Evolutionary conservation across 2,329 filamentous ascomycete genomes (phyloP).

Genomic region (Botrytis sinoallii): DNA sequence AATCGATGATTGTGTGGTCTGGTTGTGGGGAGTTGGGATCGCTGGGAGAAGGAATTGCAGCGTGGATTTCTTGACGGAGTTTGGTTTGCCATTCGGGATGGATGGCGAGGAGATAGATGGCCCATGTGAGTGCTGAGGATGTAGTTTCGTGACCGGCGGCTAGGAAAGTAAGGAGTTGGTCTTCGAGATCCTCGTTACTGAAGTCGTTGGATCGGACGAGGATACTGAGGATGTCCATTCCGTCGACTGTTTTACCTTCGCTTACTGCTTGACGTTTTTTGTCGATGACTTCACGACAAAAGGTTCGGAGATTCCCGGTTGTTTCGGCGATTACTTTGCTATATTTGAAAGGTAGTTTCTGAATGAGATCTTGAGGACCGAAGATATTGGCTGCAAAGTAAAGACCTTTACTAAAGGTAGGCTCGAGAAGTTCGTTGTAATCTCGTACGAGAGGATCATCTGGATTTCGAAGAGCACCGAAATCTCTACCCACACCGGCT

Average conservation of each 20-base stretch:
- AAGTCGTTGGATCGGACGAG: constrained; percentile 74
- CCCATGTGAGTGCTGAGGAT: constrained; percentile 69
- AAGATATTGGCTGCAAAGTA: constrained; percentile 58
- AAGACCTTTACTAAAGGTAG: constrained; percentile 49
- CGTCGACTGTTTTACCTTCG: constrained; percentile 39
- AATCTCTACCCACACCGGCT: constrained; percentile 69
- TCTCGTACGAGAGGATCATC: constrained; percentile 55
- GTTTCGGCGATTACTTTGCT: constrained; percentile 61
- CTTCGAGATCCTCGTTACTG: constrained; percentile 70
- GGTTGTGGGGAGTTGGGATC: constrained; percentile 21
- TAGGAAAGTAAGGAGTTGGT: constrained; percentile 86
- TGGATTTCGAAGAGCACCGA: constrained; percentile 60
- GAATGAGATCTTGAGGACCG: constrained; percentile 58
- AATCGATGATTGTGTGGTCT: constrained; percentile 54
- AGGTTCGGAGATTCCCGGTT: constrained; percentile 55
- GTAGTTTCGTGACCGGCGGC: constrained; percentile 79
- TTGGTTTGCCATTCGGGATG: constrained; percentile 55
- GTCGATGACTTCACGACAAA: constrained; percentile 64
- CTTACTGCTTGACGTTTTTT: constrained; percentile 55
- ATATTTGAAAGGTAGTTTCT: constrained; percentile 61
- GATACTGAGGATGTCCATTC: constrained; percentile 71
- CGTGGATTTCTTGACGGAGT: constrained; percentile 57
- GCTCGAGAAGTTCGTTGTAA: constrained; percentile 55
- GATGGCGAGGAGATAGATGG: constrained; percentile 50
- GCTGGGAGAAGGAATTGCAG: constrained; percentile 42